Evolutionary conservation across 495 filamentous ascomycete species (phyloP), one percentile per base, ranked within the genome.

Genomic region (Talaromyces proteolyticus): DNA sequence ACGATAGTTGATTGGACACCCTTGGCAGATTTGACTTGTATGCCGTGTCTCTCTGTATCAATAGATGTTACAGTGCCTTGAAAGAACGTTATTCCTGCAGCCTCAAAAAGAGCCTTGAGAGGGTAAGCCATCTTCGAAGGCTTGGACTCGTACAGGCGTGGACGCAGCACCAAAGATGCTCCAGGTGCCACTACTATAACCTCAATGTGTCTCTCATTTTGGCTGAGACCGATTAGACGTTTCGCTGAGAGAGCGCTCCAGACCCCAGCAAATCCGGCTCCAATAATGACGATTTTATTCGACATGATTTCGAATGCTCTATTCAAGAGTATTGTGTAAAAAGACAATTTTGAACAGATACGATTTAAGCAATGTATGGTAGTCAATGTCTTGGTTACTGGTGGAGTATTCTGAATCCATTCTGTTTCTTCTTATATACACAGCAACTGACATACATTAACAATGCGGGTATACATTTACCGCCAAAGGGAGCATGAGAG

Each of bases 221-320:
- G 43, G 1, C 42, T 47, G n/a, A 53, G 42, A 0, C 55, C 50
- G 20, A 59, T 53, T 3, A 69, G 57, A n/a, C 66, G 57, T 20
- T 57, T 57, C 37, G 66, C 66, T 3, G 64, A 53, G 4, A 69
- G 45, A 16, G 66, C 64, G 38, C 59, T 63, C 62, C 62, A 69
- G 10, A 65, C 42, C 20, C 66, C 66, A 36, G 64, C 64, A 41
- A 69, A 69, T 1, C 66, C 66, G 25, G 66, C 51, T 2, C 66
- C 66, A 26, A 67, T 51, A 22, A 62, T 59, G 44, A 62, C 50
- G 20, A 62, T 54, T 53, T 38, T 51, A 16, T 43, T 49, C n/a
- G 52, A 12, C 57, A 59, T 59, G 8, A 24, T 47, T 37, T 36
- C 6, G 29, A 14, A 36, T 6, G 14, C 14, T 6, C 6, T 6